phyloP scores from a whole-genome alignment of 1,284 basidiomycete genomes.

The Prillingera fragicola region DNA sequence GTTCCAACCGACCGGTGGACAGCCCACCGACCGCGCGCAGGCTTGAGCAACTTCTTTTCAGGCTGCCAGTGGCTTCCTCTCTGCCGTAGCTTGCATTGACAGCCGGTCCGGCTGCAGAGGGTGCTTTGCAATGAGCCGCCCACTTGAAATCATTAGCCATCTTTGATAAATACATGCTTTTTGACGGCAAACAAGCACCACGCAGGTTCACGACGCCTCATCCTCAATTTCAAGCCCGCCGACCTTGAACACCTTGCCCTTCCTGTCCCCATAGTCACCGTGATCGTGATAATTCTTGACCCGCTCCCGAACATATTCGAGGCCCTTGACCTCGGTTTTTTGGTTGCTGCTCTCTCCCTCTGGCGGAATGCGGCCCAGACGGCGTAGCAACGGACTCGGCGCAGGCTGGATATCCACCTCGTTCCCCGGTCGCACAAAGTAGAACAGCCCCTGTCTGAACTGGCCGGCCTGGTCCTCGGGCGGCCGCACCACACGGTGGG shows the following conservation, averaged over 20 bases:
- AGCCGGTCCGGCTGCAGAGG: too few species aligned
- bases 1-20: too few species aligned
- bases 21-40: too few species aligned
- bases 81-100: too few species aligned
- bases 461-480: conserved; percentile 31
- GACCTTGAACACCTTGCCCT: conserved; percentile 8
- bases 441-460: conserved; percentile 30
- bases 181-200: too few species aligned
- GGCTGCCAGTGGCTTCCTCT: too few species aligned
- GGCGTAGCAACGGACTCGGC: conserved; percentile 21
- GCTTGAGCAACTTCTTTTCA: too few species aligned
- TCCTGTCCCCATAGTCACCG: conserved; percentile 1
- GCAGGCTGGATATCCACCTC: conserved; percentile 27
- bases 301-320: conserved; percentile 11
- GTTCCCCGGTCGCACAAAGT: conserved; percentile 33
- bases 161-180: too few species aligned
- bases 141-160: too few species aligned
- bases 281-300: conserved; percentile 13
- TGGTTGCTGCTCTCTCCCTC: too few species aligned
- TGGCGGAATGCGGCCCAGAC: conserved; percentile 21
- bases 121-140: too few species aligned
- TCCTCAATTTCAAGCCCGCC: conserved; percentile 14
- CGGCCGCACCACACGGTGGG: conserved; percentile 29
- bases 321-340: conserved; percentile 9
- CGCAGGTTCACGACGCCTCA: conserved; percentile 3